These are phyloP conservation scores for Suillus clintonianus DNA, from an alignment of 768 basidiomycete species.

Conservation along the genomic window DNA sequence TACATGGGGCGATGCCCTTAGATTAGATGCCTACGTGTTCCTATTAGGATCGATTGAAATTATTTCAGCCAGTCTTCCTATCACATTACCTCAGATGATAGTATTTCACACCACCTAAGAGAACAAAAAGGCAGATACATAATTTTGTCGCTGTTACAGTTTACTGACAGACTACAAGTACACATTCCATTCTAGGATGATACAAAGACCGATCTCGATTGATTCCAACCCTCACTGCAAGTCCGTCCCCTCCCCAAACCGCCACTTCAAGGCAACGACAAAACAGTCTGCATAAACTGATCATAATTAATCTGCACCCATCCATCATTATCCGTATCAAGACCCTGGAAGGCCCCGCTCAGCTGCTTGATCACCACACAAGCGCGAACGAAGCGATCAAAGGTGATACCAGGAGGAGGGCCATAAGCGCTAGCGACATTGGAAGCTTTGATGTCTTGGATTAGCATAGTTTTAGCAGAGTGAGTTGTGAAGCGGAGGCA, in stretches of 20 bases:
- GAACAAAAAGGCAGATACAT: background rate
- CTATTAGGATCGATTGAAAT: too few species aligned
- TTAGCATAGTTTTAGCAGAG: conserved; percentile 38
- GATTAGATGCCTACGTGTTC: too few species aligned
- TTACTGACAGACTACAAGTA: background rate
- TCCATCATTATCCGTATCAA: conserved; percentile 64
- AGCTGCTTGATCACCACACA: conserved; percentile 83
- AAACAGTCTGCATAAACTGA: conserved; percentile 52
- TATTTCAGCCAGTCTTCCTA: too few species aligned
- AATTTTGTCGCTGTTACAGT: background rate
- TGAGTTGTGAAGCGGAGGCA: conserved; percentile 18
- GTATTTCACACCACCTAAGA: too few species aligned
- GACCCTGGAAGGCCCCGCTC: conserved; percentile 65
- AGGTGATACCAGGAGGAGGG: conserved; percentile 64
- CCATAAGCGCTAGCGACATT: conserved; percentile 34
- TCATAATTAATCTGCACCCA: conserved; percentile 58
- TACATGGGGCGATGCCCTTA: too few species aligned
- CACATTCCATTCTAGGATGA: background rate
- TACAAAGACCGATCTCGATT: background rate
- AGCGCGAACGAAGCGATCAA: conserved; percentile 85
- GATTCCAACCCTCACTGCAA: background rate
- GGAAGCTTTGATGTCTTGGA: conserved; percentile 58
- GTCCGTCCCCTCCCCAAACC: background rate
- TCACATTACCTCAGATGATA: too few species aligned
- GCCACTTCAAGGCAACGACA: conserved; percentile 44